Base-by-base conservation (phyloP, 345 rosid species). In the Trapa bicornis region DNA sequence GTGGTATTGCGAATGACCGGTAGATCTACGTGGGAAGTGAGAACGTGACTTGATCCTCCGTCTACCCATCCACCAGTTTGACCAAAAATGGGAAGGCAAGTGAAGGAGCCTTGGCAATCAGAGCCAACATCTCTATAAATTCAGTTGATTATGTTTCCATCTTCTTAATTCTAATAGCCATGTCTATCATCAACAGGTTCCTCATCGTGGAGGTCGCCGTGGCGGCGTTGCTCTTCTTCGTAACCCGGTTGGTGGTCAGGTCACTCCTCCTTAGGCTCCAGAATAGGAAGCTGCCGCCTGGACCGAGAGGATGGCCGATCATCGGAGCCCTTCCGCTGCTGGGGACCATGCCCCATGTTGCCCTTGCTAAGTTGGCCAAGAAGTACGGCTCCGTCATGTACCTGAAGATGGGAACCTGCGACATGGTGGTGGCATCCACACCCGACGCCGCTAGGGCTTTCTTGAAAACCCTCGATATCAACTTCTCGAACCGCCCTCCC, bases 231-330 rank as follows among this genome's bases (percentile, higher is more conserved):
- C 61, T 85, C 50, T 72, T 77, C 73, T 41, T 80, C 11, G 9
- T 78, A 65, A 70, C 82, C 37, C 66, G 75, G 37, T 38, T 65
- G 15, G 69, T 73, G 17, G 1, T 81, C 52, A 58, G 32, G 33
- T 74, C 48, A 3, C 47, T 79, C 32, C n/a, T 72, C 1, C n/a
- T 2, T 33, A 78, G 64, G 41, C 16, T 29, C 0, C 61, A 29
- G 2, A 9, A 47, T 39, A 52, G 17, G 7, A 73, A 33, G 4
- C 82, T 81, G 3, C 86, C 86, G 1, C 86, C 84, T 0, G 89
- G 88, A 0, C 87, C 87, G 0, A 81, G 58, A 57, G 89, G 85
- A 3, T 83, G 85, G 87, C 92, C 92, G 10, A 0, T 85, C 15
- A 43, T 87, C 0, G 89, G 89, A 0, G 82, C 82, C 5, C 77